Evolutionary conservation across 257 asterid genomes (phyloP), one percentile per base, ranked within the genome.

Genomic region (Solanum pimpinellifolium): DNA sequence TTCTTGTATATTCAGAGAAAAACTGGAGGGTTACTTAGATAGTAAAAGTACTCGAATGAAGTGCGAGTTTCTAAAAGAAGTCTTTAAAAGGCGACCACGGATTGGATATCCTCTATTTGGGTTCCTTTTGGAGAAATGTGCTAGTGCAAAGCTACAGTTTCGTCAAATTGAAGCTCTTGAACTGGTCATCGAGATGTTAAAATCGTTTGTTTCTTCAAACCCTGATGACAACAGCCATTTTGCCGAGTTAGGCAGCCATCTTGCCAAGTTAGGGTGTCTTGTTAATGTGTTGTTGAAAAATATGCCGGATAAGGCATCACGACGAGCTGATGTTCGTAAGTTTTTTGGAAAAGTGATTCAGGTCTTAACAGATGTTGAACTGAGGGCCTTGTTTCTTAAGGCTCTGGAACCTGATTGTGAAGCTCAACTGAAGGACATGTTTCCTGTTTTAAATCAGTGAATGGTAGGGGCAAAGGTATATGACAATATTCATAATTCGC

Each of bases 111-210:
- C 90, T 77, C 88, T 96, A 41, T 90, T 96, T 68, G 93, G 93
- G 3, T 94, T 94, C 89, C 94, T 97, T 37, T 87, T 96, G 92
- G 98, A 96, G 94, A 96, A 93, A 88, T 96, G 99, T 85, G 82
- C 93, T 39, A 66, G 91, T 75, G 94, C 98, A 3, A 96, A 91
- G 78, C 93, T 92, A 73, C 91, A 94, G 90, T 96, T 92, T 84
- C 90, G 98, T 86, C 97, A 94, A 90, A 93, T 96, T 81, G 99
- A 97, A 89, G 98, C 97, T 59, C 98, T 97, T 35, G 98, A 94
- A 87, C 81, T 97, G 90, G 93, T 96, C 73, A 39, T 87, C 0
- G 99, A 94, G 92, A 89, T 95, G 87, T 86, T 97, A 23, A 93
- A 91, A 86, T 91, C 95, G 9, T 86, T 89, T 83, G 68, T 84